Evolutionary conservation across 108 stramenopile species (phyloP).

Genomic region (Seminavis robusta): DNA sequence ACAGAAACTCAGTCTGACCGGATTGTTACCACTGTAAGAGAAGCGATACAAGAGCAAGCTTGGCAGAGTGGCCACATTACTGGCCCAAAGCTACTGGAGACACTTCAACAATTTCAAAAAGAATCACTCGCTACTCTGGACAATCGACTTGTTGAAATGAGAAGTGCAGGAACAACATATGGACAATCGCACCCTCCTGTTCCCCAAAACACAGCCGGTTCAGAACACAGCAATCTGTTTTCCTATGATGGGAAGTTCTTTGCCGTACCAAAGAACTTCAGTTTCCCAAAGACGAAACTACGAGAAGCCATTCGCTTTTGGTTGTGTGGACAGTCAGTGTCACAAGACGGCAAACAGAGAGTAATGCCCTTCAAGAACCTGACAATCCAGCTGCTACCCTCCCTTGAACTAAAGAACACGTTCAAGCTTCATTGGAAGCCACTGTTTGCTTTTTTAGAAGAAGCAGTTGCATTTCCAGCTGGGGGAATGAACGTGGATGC

Average conservation of each 20-base stretch:
- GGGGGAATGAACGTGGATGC: background rate
- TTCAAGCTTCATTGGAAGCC: too few species aligned
- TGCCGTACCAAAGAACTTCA: background rate
- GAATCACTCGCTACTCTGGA: background rate
- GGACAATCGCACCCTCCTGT: too few species aligned
- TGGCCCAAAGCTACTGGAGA: background rate
- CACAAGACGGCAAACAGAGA: background rate
- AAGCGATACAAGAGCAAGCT: background rate
- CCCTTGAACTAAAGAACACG: too few species aligned
- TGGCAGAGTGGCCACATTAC: constrained; percentile 1
- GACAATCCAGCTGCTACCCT: too few species aligned
- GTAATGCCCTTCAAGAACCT: too few species aligned
- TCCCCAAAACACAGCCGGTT: too few species aligned
- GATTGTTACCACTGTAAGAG: background rate
- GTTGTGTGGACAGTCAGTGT: background rate
- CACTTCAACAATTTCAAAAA: background rate
- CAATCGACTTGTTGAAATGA: too few species aligned
- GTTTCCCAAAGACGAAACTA: background rate
- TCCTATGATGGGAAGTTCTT: background rate
- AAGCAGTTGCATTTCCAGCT: too few species aligned
- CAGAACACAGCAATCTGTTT: background rate
- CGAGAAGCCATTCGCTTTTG: background rate
- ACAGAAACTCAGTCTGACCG: too few species aligned
- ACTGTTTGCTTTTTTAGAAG: too few species aligned
- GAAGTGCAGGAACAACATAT: too few species aligned